Conservation (phyloP, 108 stramenopile genomes). For the Nitzschia inconspicua region DNA sequence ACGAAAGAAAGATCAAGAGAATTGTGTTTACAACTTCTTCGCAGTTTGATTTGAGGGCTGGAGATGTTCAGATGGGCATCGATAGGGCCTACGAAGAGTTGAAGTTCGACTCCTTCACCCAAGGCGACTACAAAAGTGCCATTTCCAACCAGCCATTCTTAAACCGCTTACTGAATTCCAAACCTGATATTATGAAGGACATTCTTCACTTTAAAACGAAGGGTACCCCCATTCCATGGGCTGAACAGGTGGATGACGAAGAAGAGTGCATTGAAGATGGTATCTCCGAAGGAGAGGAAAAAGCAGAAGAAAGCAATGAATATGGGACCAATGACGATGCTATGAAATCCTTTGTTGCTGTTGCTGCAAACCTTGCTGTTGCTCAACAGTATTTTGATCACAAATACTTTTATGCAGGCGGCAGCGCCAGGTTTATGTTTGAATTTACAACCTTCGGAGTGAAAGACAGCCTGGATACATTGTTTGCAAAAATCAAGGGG, state of each 20-base stretch:
- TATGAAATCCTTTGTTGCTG: neutral
- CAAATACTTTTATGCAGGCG: neutral
- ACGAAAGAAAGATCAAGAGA: no score
- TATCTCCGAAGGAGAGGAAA: neutral
- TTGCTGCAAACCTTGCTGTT: neutral
- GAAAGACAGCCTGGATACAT: no score
- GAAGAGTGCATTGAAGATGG: neutral
- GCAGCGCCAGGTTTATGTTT: neutral
- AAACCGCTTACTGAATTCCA: neutral
- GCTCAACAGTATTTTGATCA: neutral
- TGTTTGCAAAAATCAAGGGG: no score
- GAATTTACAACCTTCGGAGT: neutral
- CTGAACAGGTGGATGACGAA: neutral
- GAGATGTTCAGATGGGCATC: no score
- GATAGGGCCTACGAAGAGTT: no score
- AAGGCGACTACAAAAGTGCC: no score
- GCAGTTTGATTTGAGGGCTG: no score
- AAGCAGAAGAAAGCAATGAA: neutral
- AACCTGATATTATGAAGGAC: neutral
- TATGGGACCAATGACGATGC: neutral
- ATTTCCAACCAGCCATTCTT: neutral
- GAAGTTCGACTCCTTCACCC: no score
- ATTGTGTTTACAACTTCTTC: no score
- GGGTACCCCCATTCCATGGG: neutral
- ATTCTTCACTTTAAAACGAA: neutral